These are phyloP conservation scores for Exophiala xenobiotica DNA, from an alignment of 2,329 filamentous ascomycete genomes.

Conservation along the genomic window DNA sequence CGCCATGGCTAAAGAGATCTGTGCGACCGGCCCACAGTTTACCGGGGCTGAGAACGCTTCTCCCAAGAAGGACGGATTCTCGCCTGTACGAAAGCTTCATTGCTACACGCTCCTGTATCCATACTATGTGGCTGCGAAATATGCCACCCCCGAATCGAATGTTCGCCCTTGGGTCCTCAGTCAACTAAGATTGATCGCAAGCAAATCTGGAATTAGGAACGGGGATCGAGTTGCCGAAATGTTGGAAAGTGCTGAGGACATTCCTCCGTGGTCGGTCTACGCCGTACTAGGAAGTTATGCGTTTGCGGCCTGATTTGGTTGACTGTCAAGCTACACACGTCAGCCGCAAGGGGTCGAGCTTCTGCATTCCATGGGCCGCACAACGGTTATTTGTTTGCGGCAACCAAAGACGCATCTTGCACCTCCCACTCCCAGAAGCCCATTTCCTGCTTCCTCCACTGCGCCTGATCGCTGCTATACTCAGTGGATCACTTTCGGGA, in stretches of 20 bases:
- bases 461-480: no score
- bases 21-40: constrained; percentile 36
- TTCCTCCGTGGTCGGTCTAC: constrained; percentile 29
- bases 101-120: constrained; percentile 31
- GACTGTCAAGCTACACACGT: not conserved
- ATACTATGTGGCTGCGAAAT: constrained; percentile 28
- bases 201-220: constrained; percentile 20
- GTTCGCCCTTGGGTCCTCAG: constrained; percentile 26
- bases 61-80: not conserved
- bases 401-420: no score
- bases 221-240: constrained; percentile 23
- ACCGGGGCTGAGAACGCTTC: constrained; percentile 3
- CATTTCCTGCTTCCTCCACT: no score
- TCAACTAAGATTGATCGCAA: constrained; percentile 22
- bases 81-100: constrained; percentile 13
- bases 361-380: no score
- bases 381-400: no score
- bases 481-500: no score
- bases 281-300: constrained; percentile 32
- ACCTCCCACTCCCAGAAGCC: no score
- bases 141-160: constrained; percentile 13
- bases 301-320: constrained; percentile 21
- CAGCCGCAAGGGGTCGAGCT: no score
- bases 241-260: constrained; percentile 16
- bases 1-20: constrained; percentile 34